A percentile compares a stretch with the other conserved stretches of the same genome.
Evolutionary conservation across 768 basidiomycete species (phyloP).

Genomic region (Tylopilus rubrobrunneus): DNA sequence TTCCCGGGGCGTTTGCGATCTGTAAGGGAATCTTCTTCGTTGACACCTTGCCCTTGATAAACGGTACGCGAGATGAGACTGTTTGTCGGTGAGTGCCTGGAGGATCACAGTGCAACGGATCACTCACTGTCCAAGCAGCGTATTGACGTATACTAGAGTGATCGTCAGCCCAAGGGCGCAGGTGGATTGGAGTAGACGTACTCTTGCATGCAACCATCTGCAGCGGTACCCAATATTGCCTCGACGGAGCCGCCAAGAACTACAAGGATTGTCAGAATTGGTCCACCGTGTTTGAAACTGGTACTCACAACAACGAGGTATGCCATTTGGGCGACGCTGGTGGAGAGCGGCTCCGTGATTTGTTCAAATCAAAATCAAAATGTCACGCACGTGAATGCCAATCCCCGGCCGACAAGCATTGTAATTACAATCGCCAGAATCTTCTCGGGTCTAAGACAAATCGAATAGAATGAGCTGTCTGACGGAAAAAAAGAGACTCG

Average conservation of each 20-base stretch:
- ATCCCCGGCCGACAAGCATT: conserved; percentile 17
- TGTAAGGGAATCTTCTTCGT: conserved; percentile 21
- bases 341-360: neutral
- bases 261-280: conserved; percentile 1
- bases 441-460: conserved; percentile 4
- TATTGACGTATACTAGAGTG: conserved; percentile 27
- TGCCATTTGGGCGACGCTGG: conserved; percentile 16
- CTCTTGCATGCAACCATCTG: conserved; percentile 28
- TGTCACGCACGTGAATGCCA: conserved; percentile 23
- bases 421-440: neutral
- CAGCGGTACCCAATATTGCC: conserved; percentile 23
- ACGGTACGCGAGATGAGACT: conserved; percentile 27
- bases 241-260: conserved; percentile 24
- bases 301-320: conserved; percentile 21
- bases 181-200: neutral
- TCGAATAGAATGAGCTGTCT: neutral
- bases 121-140: conserved; percentile 25
- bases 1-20: conserved; percentile 1
- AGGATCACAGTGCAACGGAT: neutral
- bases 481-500: too few relatives aligned
- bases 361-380: neutral
- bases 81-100: neutral
- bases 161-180: neutral
- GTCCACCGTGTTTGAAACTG: neutral
- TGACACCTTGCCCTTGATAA: conserved; percentile 16